These are phyloP conservation scores for Boletus tomentosulus DNA, from an alignment of 768 basidiomycete species.

Conservation along the genomic window DNA sequence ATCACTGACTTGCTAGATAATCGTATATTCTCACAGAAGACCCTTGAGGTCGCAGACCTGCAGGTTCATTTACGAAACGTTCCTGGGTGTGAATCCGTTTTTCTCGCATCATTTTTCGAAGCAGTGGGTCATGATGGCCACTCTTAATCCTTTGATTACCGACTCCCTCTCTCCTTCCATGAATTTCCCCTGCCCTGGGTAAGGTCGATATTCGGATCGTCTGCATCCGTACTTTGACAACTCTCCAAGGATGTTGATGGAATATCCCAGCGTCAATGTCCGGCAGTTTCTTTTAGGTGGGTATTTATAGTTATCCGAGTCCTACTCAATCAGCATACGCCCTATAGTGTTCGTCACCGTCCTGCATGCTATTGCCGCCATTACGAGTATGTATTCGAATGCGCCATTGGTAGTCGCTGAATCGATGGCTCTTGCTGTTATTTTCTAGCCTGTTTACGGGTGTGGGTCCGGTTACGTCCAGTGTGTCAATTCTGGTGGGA, in stretches of 20 bases:
- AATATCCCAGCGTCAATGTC: not conserved
- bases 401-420: not conserved
- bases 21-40: not conserved
- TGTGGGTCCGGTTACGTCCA: conserved; percentile 7
- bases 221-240: not conserved
- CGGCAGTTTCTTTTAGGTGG: conserved; percentile 2
- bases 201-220: not conserved
- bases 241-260: not conserved
- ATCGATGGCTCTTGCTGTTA: not conserved
- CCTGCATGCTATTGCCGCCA: conserved; percentile 4
- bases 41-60: not conserved
- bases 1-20: not conserved
- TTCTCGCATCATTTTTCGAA: not conserved
- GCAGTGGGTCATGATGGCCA: not conserved
- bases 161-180: not conserved
- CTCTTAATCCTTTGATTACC: not conserved
- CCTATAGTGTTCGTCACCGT: conserved; percentile 8
- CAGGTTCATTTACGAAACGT: not conserved
- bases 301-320: not conserved
- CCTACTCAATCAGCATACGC: not conserved
- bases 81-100: not conserved
- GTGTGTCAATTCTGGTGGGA: conserved; percentile 13
- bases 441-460: conserved; percentile 2
- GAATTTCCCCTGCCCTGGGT: not conserved
- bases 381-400: conserved; percentile 5